phyloP scores from a whole-genome alignment of 2,329 filamentous ascomycete genomes.

The Diaporthe sp. region DNA sequence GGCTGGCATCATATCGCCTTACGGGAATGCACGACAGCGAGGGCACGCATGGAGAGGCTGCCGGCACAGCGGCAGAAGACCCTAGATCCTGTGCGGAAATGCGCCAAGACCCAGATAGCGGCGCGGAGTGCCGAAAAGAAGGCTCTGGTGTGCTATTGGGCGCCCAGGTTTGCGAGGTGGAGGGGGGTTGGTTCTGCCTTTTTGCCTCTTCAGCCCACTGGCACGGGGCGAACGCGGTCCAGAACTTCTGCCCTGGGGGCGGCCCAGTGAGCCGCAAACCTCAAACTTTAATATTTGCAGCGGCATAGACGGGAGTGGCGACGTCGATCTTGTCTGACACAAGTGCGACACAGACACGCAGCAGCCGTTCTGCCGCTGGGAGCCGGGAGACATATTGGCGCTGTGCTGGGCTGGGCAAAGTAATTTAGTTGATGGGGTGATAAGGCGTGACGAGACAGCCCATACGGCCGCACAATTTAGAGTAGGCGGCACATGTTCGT shows the following conservation, averaged over 20 bases:
- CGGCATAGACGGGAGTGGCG: constrained; percentile 29
- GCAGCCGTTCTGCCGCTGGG: neutral
- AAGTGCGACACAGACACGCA: constrained; percentile 1
- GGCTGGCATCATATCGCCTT: neutral
- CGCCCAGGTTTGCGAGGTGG: neutral
- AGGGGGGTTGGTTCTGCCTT: neutral
- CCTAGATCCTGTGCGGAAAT: constrained; percentile 1
- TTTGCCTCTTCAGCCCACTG: constrained; percentile 7
- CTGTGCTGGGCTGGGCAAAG: constrained; percentile 1
- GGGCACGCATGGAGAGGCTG: neutral
- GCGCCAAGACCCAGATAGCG: constrained; percentile 26
- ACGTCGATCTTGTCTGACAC: constrained; percentile 28
- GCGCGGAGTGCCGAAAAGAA: constrained; percentile 23
- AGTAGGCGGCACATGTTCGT: neutral
- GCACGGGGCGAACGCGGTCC: neutral
- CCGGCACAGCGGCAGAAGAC: constrained; percentile 27
- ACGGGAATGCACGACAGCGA: constrained; percentile 8
- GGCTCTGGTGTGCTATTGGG: neutral
- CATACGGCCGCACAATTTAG: neutral
- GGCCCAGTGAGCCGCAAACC: constrained; percentile 31
- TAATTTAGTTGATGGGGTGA: constrained; percentile 16
- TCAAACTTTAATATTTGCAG: constrained; percentile 16
- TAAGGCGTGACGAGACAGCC: neutral
- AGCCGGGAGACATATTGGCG: neutral
- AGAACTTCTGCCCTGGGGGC: neutral